Evolutionary conservation across 441 rosid species (phyloP).

Genomic region (Erodium trifolium): DNA sequence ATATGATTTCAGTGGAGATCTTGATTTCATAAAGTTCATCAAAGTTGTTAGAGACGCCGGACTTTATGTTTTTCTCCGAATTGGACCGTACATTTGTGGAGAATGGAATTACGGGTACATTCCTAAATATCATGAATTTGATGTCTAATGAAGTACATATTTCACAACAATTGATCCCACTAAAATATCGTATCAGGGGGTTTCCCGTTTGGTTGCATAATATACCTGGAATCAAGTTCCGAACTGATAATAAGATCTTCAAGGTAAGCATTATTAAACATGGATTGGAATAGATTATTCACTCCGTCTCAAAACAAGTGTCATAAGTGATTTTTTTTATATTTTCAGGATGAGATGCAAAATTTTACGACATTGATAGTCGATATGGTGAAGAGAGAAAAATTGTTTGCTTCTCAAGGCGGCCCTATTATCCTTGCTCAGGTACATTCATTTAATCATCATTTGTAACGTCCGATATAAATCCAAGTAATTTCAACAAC

Average conservation of each 20-base stretch:
- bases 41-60: conserved; percentile 11
- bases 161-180: no score
- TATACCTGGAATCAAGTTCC: conserved; percentile 28
- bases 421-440: conserved; percentile 68
- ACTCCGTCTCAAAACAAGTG: no score
- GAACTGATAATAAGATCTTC: conserved; percentile 33
- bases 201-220: conserved; percentile 46
- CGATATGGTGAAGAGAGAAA: conserved; percentile 42
- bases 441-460: conserved; percentile 22
- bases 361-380: conserved; percentile 41
- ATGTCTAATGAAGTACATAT: not conserved
- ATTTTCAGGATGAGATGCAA: conserved; percentile 35
- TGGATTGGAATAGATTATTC: no score
- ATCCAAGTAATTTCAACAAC: no score
- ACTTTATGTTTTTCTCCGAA: conserved; percentile 14
- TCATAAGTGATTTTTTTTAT: not conserved
- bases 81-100: conserved; percentile 11
- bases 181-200: conserved; percentile 21
- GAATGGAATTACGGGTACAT: conserved; percentile 14
- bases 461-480: no score
- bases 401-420: conserved; percentile 64
- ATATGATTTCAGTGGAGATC: conserved; percentile 15
- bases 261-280: conserved; percentile 21
- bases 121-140: not conserved
- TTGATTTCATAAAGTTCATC: conserved; percentile 15